These are phyloP conservation scores for Phialophora verrucosa DNA, from an alignment of 2,329 filamentous ascomycete genomes.

Conservation along the genomic window DNA sequence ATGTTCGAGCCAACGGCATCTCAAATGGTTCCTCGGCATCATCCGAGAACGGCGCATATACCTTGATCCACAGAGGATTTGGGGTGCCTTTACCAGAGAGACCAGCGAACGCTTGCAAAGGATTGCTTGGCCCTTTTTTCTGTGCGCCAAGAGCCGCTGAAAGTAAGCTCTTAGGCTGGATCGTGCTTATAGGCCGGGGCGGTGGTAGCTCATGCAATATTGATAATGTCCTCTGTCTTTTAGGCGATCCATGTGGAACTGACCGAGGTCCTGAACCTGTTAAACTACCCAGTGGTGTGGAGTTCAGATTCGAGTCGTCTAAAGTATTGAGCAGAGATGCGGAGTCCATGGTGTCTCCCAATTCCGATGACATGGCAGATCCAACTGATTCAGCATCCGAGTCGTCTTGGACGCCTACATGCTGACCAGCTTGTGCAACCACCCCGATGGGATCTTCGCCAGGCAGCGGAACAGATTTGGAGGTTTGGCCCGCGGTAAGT, in stretches of 20 bases:
- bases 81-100: constrained; percentile 66
- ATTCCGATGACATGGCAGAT: constrained; percentile 59
- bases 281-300: constrained; percentile 49
- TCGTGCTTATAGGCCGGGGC: constrained; percentile 65
- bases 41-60: constrained; percentile 65
- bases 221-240: constrained; percentile 53
- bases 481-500: constrained; percentile 52
- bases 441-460: constrained; percentile 8
- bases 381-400: constrained; percentile 56
- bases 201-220: constrained; percentile 65
- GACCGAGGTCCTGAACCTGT: constrained; percentile 38
- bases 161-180: constrained; percentile 63
- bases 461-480: constrained; percentile 39
- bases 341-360: constrained; percentile 61
- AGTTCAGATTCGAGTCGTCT: constrained; percentile 49
- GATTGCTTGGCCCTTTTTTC: constrained; percentile 63
- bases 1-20: constrained; percentile 61
- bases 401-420: constrained; percentile 48
- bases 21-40: constrained; percentile 63
- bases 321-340: constrained; percentile 62
- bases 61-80: constrained; percentile 67
- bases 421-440: constrained; percentile 24
- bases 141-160: constrained; percentile 64
- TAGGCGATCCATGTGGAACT: constrained; percentile 55
- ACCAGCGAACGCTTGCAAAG: constrained; percentile 64